phyloP scores from a whole-genome alignment of 768 basidiomycete genomes.

The Tephrocybe sp. region DNA sequence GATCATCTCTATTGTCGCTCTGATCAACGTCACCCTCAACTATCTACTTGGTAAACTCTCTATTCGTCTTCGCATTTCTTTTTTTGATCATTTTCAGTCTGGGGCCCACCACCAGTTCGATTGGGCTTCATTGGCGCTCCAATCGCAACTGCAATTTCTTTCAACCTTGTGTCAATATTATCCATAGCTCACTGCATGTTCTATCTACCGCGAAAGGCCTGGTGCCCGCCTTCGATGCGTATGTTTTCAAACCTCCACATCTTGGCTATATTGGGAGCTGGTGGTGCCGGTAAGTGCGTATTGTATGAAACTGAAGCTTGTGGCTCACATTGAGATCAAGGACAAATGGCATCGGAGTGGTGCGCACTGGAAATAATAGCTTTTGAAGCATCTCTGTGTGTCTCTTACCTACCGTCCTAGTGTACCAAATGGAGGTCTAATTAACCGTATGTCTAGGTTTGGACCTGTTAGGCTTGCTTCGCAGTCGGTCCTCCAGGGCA shows the following conservation, averaged over 20 bases:
- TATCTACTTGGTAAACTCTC: conserved; percentile 61
- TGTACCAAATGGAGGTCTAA: no score
- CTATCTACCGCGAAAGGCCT: conserved; percentile 67
- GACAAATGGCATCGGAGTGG: conserved; percentile 89
- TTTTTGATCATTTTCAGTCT: conserved; percentile 46
- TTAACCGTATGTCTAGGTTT: no score
- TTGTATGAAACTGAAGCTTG: not conserved
- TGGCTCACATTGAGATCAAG: conserved; percentile 22
- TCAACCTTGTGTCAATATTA: conserved; percentile 71
- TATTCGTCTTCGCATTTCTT: not conserved
- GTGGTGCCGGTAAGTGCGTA: conserved; percentile 70
- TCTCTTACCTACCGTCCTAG: not conserved
- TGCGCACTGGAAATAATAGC: conserved; percentile 93
- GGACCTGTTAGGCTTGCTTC: no score
- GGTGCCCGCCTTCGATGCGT: conserved; percentile 69
- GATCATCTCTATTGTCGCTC: conserved; percentile 73
- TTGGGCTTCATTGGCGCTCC: conserved; percentile 94
- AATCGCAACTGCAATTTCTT: conserved; percentile 80
- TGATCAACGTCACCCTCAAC: conserved; percentile 80
- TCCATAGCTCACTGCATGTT: conserved; percentile 66
- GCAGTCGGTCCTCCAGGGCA: no score
- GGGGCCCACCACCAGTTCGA: conserved; percentile 75
- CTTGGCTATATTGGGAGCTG: conserved; percentile 71
- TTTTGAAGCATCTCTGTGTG: conserved; percentile 48
- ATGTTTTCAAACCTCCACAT: conserved; percentile 67